Base-by-base conservation (phyloP, 2,329 filamentous ascomycete species). In the Fusarium clavum region DNA sequence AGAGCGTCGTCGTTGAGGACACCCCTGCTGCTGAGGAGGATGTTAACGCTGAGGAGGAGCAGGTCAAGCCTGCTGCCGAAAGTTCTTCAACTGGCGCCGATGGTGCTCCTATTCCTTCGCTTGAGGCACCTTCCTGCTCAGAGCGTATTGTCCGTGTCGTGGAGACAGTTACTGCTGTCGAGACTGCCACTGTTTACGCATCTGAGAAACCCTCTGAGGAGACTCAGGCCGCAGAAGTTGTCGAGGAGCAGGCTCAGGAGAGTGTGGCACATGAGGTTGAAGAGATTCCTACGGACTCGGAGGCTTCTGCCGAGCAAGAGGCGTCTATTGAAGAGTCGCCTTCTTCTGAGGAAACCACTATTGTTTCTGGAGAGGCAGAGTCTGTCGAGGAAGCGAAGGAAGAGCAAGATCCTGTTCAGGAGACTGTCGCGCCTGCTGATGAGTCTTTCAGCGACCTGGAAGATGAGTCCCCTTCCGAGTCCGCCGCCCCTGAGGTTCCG, bases 121-220 rank as follows among this genome's bases (percentile, higher is more conserved):
- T 53, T n/a, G 49, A 53, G 34, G 49, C 49, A 4, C 49, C 65
- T 0, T 60, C 72, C 7, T 58, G 72, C 25, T 71, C 71, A 22
- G 69, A 77, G 48, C 64, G 69, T 27, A 49, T 64, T n/a, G 61
- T 64, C 24, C 61, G 61, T 24, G 32, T 64, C 14, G 69, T 76
- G 1, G 74, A 81, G 13, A 83, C 80, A 9, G 74, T 78, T 3
- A 81, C 77, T 3, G 72, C 78, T 54, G 76, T 78, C 25, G 76
- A 79, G 66, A 79, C 76, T 10, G 71, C 77, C 20, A 78, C 76
- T 14, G 56, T 76, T 27, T 76, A 75, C 12, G 77, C 81, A 62
- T 81, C 76, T 2, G 66, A 74, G 45, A 60, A 63, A 16, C 52
- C 72, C 9, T 67, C 57, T 6, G 46, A 70, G 14, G 67, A 64